Conservation (phyloP, 805 yeast genomes). For the Metschnikowia corniflorae region DNA sequence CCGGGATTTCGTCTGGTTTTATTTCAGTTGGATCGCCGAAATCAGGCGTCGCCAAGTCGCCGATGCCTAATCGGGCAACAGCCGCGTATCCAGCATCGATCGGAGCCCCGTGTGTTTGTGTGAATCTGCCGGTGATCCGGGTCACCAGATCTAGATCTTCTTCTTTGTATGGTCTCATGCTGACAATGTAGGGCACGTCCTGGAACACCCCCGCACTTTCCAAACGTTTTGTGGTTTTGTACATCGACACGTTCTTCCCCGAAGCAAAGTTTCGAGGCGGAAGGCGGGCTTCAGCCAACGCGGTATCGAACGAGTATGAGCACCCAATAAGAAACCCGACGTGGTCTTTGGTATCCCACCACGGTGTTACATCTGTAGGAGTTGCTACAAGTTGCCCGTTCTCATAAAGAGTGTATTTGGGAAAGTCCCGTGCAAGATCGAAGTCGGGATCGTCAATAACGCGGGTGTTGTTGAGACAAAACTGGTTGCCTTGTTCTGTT, state of each 20-base stretch:
- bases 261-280: slow-evolving; percentile 23
- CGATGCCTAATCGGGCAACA: slow-evolving; percentile 31
- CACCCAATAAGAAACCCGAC: slow-evolving; percentile 44
- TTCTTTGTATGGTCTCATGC: slow-evolving; percentile 38
- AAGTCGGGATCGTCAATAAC: slow-evolving; percentile 15
- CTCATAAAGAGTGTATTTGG: slow-evolving; percentile 32
- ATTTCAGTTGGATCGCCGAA: slow-evolving; percentile 33
- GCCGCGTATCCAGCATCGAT: slow-evolving; percentile 41
- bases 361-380: slow-evolving; percentile 22
- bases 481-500: slow-evolving; percentile 25
- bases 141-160: slow-evolving; percentile 28
- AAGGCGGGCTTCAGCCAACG: slow-evolving; percentile 27
- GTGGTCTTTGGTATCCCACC: slow-evolving; percentile 29
- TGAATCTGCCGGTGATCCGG: slow-evolving; percentile 26
- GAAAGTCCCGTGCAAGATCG: slow-evolving; percentile 33
- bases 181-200: slow-evolving; percentile 34
- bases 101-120: slow-evolving; percentile 39
- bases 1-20: slow-evolving; percentile 35
- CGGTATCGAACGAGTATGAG: slow-evolving; percentile 39
- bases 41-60: slow-evolving; percentile 30
- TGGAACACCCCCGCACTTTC: slow-evolving; percentile 30
- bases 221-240: slow-evolving; percentile 7
- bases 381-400: slow-evolving; percentile 25
- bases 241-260: slow-evolving; percentile 14
- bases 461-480: slow-evolving; percentile 1